Base-by-base conservation (phyloP, 169 alveolate genomes). In the Eimeria sp. region DNA sequence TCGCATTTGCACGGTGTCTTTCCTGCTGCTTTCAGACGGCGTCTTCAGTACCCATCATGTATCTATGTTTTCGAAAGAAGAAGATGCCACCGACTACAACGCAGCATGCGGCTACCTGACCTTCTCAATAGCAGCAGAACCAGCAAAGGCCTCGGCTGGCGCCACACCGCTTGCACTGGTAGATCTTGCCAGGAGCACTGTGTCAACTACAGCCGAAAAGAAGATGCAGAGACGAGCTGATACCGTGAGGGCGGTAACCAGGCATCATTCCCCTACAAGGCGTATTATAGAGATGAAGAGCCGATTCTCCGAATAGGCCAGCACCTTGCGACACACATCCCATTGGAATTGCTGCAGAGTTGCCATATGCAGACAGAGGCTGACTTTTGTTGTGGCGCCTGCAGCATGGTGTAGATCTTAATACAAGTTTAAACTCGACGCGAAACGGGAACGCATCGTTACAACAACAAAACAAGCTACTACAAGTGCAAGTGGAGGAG, bases 401-500 rank as follows among this genome's bases (percentile, higher is more conserved):
- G 93, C 65, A 63, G 82, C 65, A 40, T 49, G 93, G 51, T 49
- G 51, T 25, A 20, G 80, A 20, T 43, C 80, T 61, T 86, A n/a
- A 70, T 63, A 47, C 93, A 43, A 45, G n/a, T 22, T 61, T 25
- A 18, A 40, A 40, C 20, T 25, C 45, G 65, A n/a, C 93, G 47
- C 25, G 45, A 20, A 61, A 86, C 58, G 93, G 61, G 82, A 86
- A 58, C n/a, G 76, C 43, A 20, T 63, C 80, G 4, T 82, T 86
- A 27, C 93, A 86, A 18, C 93, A 86, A 27, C 93, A 86, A 43
- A 86, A 61, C 93, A 34, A 63, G 82, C 18, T 63, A 40, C 63
- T 86, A 27, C 93, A 86, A 43, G 43, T n/a, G 91, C 91, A 83
- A 34, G 45, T 83, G 80, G 82, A 86, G 80, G 82, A 86, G 82